Conservation (phyloP, 371 early-diverging fungal genomes). For the Syncephalastrum racemosum region DNA sequence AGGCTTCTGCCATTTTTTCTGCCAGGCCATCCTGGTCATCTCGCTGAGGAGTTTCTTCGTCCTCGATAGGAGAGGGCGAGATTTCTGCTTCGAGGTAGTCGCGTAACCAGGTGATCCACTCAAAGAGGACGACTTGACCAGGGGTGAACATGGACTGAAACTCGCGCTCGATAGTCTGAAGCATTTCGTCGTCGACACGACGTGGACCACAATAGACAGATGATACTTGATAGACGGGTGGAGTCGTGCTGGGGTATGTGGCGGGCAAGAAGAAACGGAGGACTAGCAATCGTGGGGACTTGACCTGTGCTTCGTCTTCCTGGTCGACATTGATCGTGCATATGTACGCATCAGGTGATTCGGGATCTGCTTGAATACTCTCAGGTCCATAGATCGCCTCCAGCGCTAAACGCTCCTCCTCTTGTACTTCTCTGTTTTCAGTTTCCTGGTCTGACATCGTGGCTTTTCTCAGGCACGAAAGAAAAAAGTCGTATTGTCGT, state of each 20-base stretch:
- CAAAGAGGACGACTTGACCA: conserved; percentile 72
- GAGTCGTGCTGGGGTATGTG: conserved; percentile 65
- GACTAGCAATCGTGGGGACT: conserved; percentile 36
- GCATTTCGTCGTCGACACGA: conserved; percentile 39
- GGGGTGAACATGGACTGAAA: conserved; percentile 61
- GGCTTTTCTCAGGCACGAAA: too few relatives aligned
- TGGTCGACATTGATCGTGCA: conserved; percentile 30
- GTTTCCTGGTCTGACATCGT: conserved; percentile 6
- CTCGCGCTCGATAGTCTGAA: conserved; percentile 51
- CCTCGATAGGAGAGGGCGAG: conserved; percentile 1
- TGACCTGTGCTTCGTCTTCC: conserved; percentile 17
- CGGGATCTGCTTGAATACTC: conserved; percentile 19
- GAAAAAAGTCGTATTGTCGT: too few relatives aligned
- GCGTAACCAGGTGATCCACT: conserved; percentile 74
- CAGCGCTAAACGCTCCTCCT: conserved; percentile 41
- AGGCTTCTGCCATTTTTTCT: conserved; percentile 7
- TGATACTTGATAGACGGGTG: conserved; percentile 70
- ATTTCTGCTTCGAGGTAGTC: conserved; percentile 54
- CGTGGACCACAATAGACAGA: conserved; percentile 66
- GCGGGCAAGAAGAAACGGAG: conserved; percentile 63
- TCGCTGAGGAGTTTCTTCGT: conserved; percentile 4
- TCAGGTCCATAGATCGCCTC: conserved; percentile 45
- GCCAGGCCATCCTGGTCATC: background rate
- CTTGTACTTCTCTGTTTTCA: conserved; percentile 32
- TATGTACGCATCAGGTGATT: conserved; percentile 20